Evolutionary conservation across 805 yeast genomes (phyloP).

Genomic region (Kluyveromyces dobzhanskii): DNA sequence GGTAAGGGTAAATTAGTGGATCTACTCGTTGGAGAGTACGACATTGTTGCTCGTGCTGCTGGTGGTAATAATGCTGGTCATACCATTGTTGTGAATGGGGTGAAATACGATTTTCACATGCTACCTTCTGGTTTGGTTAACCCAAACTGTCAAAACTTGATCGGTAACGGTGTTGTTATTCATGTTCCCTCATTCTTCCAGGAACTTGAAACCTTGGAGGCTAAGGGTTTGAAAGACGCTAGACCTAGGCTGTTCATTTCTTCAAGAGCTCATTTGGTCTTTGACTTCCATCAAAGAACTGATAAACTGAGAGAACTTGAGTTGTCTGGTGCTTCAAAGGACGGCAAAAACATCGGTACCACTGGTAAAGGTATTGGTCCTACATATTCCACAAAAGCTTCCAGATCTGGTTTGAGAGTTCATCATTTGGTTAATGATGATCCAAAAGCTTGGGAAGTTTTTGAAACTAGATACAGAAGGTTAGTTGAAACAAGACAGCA

Average conservation of each 20-base stretch:
- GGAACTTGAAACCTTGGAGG: constrained; percentile 73
- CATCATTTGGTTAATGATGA: constrained; percentile 90
- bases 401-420: constrained; percentile 93
- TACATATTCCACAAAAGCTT: constrained; percentile 92
- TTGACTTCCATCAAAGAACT: constrained; percentile 96
- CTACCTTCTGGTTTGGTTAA: constrained; percentile 96
- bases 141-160: constrained; percentile 78
- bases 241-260: constrained; percentile 76
- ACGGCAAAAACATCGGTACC: constrained; percentile 86
- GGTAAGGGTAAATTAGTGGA: constrained; percentile 98
- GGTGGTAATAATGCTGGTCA: constrained; percentile 99
- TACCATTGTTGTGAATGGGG: constrained; percentile 84
- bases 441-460: constrained; percentile 89
- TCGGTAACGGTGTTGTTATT: constrained; percentile 95
- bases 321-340: constrained; percentile 42
- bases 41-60: constrained; percentile 94
- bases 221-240: constrained; percentile 57
- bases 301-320: constrained; percentile 94
- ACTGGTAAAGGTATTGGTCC: constrained; percentile 99
- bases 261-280: constrained; percentile 91
- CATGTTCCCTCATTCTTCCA: constrained; percentile 89
- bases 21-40: constrained; percentile 86
- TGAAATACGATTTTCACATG: constrained; percentile 97
- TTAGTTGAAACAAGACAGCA: constrained; percentile 72
- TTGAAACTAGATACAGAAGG: constrained; percentile 67